Base-by-base conservation (phyloP, 148 eudicot genomes). In the Rhododendron ferrugineum region DNA sequence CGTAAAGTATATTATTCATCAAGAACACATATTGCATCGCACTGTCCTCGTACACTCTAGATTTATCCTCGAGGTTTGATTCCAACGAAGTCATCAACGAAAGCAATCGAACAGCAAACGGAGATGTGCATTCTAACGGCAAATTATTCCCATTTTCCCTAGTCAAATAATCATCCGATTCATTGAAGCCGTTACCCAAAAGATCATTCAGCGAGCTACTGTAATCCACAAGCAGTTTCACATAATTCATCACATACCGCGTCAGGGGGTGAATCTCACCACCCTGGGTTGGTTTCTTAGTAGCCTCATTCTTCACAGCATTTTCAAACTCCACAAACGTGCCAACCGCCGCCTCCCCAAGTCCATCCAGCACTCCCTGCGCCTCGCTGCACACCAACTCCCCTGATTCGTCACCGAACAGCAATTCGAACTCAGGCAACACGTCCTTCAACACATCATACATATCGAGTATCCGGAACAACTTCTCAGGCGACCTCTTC, bases 201-300 rank as follows among this genome's bases (percentile, higher is more conserved):
- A 97, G 90, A 50, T 83, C 83, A 89, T 94, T 92, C 68, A 97
- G 84, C 16, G 96, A 88, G 56, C 87, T 89, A 83, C 95, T 89
- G 76, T 97, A 97, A 92, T 94, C 99, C 56, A 92, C 98, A 64
- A 97, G 86, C 85, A 97, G 89, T 80, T 90, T 95, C 23, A 91
- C 92, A 87, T 97, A 97, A 88, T 97, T 97, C 99, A 97, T 95
- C 23, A 95, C 98, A 88, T 97, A 97, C 0, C 99, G 89, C 0
- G 95, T 87, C 73, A 97, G 80, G 0, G 99, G 99, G 44, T 97
- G 99, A 86, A 97, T 90, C 83, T 92, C 98, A 44, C 94, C 98
- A 23, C 93, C 94, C 44, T 89, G 95, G 23, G 88, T 84, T 0
- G 93, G 90, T 80, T 88, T 93, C 88, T 87, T 88, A 0, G 98